A percentile compares a stretch with the other conserved stretches of the same genome.
Evolutionary conservation across 2,329 filamentous ascomycete genomes (phyloP).

Genomic region (Eutypa lata): DNA sequence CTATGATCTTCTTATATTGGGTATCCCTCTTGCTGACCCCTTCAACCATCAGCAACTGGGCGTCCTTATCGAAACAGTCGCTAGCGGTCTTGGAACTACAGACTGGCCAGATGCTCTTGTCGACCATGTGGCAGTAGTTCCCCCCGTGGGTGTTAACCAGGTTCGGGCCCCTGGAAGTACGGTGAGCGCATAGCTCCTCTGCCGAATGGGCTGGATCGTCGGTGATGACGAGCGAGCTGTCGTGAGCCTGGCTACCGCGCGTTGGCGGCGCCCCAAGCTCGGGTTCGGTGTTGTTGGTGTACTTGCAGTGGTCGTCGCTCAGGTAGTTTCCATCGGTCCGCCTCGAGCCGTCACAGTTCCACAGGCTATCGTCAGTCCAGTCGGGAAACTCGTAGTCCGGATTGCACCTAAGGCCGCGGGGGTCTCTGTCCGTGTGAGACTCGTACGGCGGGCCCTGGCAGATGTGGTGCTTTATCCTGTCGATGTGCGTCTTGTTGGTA

Average conservation of each 20-base stretch:
- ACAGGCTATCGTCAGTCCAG: not conserved
- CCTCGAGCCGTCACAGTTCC: too few species aligned
- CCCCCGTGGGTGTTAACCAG: not conserved
- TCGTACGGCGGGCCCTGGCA: not conserved
- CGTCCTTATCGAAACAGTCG: not conserved
- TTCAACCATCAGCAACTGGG: not conserved
- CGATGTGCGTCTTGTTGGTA: not conserved
- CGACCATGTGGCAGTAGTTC: not conserved
- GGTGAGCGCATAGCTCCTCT: not conserved
- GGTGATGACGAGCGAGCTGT: not conserved
- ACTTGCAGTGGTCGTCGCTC: too few species aligned
- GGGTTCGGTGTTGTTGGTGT: too few species aligned
- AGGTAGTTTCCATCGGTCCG: not conserved
- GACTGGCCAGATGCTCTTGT: not conserved
- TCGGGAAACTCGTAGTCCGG: not conserved
- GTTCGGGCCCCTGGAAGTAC: not conserved
- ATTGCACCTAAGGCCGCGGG: not conserved
- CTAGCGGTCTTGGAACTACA: not conserved
- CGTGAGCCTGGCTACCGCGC: too few species aligned
- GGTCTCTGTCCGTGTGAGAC: not conserved
- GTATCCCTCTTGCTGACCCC: not conserved
- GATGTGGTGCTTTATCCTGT: not conserved
- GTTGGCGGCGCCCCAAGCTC: too few species aligned
- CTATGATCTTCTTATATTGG: not conserved
- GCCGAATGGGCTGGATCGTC: not conserved